A percentile compares a stretch with the other conserved stretches of the same genome.
Evolutionary conservation across 1,284 basidiomycete genomes (phyloP).

Genomic region (Malassezia globosa): DNA sequence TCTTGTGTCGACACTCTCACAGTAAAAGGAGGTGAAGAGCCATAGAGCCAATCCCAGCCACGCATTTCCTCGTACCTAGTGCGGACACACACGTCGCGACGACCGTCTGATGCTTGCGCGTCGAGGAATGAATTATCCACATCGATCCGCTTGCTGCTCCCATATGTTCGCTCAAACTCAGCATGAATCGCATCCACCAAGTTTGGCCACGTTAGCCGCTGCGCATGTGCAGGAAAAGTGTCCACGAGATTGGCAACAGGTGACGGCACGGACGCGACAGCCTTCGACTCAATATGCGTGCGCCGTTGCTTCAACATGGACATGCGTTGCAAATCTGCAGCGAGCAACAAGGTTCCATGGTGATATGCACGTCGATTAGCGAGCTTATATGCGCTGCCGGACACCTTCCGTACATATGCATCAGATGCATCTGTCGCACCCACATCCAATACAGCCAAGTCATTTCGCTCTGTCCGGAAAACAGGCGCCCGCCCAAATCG

Average conservation of each 20-base stretch:
- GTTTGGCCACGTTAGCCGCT: conserved; percentile 60
- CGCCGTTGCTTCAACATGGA: conserved; percentile 53
- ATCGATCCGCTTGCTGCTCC: background rate
- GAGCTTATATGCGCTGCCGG: conserved; percentile 95
- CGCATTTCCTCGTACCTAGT: conserved; percentile 47
- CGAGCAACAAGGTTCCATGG: conserved; percentile 96
- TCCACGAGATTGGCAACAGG: conserved; percentile 73
- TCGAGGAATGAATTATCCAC: conserved; percentile 20
- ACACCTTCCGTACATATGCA: conserved; percentile 57
- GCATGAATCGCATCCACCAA: conserved; percentile 56
- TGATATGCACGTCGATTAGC: conserved; percentile 83
- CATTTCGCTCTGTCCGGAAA: conserved; percentile 73
- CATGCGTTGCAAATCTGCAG: conserved; percentile 25
- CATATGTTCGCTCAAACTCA: conserved; percentile 62
- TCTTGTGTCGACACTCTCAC: background rate
- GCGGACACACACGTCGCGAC: conserved; percentile 14
- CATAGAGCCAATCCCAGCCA: conserved; percentile 87
- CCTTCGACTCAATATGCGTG: conserved; percentile 63
- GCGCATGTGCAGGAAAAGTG: conserved; percentile 48
- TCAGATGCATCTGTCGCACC: conserved; percentile 5
- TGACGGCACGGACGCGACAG: conserved; percentile 80
- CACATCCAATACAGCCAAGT: conserved; percentile 48
- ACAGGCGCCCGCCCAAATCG: conserved; percentile 2
- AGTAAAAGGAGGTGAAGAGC: conserved; percentile 80
- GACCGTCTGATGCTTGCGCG: conserved; percentile 8